Percentiles rank a stretch among this genome's conserved stretches.
Evolutionary conservation across 345 rosid species (phyloP).

Genomic region (Gossypium australe): DNA sequence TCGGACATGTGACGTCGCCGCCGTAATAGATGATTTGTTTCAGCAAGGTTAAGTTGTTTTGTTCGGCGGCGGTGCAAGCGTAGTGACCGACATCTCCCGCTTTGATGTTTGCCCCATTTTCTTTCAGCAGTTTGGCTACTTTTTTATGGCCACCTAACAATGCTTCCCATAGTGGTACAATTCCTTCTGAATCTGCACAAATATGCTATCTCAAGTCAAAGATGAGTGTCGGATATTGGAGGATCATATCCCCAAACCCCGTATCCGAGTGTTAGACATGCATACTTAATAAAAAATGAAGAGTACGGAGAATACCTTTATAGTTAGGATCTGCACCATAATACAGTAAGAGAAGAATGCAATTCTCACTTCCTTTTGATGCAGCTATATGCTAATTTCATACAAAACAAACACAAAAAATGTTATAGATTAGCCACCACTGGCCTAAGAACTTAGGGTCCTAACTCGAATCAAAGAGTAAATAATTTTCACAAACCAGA

Average conservation of each 20-base stretch:
- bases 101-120: constrained; percentile 39
- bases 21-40: constrained; percentile 45
- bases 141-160: constrained; percentile 52
- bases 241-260: not conserved
- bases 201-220: not conserved
- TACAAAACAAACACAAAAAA: not conserved
- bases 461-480: not conserved
- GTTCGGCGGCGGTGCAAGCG: constrained; percentile 70
- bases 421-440: not conserved
- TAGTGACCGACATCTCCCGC: constrained; percentile 71
- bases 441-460: not conserved
- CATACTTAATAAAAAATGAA: not conserved
- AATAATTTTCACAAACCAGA: constrained; percentile 41
- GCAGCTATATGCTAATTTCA: constrained; percentile 76
- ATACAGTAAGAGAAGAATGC: constrained; percentile 64
- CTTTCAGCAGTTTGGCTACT: constrained; percentile 39
- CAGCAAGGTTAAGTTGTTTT: constrained; percentile 52
- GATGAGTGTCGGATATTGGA: not conserved
- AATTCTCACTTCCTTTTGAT: constrained; percentile 65
- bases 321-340: constrained; percentile 58
- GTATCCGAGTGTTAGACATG: not conserved
- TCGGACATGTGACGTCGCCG: constrained; percentile 51
- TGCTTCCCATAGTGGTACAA: constrained; percentile 82
- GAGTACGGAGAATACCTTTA: constrained; percentile 42
- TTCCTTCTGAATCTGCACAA: constrained; percentile 61